Conservation (phyloP, 345 rosid species). For the Gossypium mustelinum region DNA sequence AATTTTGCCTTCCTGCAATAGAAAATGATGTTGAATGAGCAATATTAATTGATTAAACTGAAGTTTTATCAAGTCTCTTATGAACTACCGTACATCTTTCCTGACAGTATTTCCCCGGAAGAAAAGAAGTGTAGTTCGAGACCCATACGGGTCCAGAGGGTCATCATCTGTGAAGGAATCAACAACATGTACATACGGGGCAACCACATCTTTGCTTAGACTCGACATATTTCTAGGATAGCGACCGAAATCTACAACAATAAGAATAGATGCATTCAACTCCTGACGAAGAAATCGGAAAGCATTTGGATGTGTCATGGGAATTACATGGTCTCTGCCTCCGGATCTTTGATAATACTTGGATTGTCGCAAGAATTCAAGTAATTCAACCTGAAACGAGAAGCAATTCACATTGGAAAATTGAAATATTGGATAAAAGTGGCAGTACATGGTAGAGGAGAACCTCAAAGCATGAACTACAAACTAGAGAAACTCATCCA, state of each 20-base stretch:
- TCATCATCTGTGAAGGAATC: slow-evolving; percentile 59
- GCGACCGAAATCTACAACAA: slow-evolving; percentile 92
- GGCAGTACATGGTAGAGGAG: not conserved
- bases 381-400: slow-evolving; percentile 62
- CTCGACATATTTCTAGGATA: slow-evolving; percentile 62
- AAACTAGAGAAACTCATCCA: not conserved
- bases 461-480: not conserved
- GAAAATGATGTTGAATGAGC: not conserved
- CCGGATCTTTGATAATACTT: slow-evolving; percentile 87
- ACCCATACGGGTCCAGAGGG: slow-evolving; percentile 53
- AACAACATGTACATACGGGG: slow-evolving; percentile 91
- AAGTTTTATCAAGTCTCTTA: slow-evolving; percentile 6
- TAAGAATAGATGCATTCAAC: slow-evolving; percentile 80
- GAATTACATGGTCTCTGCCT: slow-evolving; percentile 93
- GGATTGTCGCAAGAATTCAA: slow-evolving; percentile 57
- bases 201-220: slow-evolving; percentile 77
- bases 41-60: slow-evolving; percentile 2
- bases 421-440: not conserved
- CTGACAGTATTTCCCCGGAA: slow-evolving; percentile 85
- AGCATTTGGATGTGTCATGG: slow-evolving; percentile 98
- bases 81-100: slow-evolving; percentile 56
- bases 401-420: slow-evolving; percentile 7
- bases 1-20: slow-evolving; percentile 71
- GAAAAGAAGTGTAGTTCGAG: slow-evolving; percentile 73
- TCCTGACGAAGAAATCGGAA: slow-evolving; percentile 81